These are phyloP conservation scores for Lasiodiplodia hormozganensis DNA, from an alignment of 2,329 filamentous ascomycete genomes.

Conservation along the genomic window DNA sequence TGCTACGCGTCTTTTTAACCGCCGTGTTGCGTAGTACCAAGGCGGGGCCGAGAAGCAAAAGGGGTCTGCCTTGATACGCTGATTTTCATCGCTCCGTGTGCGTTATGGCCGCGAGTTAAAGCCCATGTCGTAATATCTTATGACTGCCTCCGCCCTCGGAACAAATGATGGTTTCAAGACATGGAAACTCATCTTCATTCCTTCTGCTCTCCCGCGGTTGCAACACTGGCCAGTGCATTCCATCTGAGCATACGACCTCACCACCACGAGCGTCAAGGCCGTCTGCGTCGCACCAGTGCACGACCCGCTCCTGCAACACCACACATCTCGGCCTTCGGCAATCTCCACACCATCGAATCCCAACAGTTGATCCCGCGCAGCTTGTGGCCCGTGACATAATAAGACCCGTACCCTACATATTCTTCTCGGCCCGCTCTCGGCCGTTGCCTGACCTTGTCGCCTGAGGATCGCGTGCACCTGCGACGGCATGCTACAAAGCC, in stretches of 20 bases:
- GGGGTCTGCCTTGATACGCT: not conserved
- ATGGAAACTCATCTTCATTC: not conserved
- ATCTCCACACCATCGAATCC: not conserved
- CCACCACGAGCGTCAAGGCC: not conserved
- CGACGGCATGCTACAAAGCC: not conserved
- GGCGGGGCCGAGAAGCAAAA: not conserved
- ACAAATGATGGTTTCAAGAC: not conserved
- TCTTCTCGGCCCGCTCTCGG: not conserved
- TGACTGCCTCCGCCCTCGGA: not conserved
- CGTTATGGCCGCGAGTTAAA: not conserved
- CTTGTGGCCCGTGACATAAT: not conserved
- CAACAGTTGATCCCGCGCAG: not conserved
- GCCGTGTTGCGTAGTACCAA: not conserved
- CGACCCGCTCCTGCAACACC: slow-evolving; percentile 6
- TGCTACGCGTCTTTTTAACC: not conserved
- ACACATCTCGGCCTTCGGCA: not conserved
- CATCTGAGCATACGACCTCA: not conserved
- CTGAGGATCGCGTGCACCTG: not conserved
- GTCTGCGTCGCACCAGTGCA: slow-evolving; percentile 19
- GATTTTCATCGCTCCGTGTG: not conserved
- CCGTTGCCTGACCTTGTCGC: not conserved
- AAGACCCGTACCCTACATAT: not conserved
- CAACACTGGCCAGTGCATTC: slow-evolving; percentile 15
- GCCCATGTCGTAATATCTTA: not conserved
- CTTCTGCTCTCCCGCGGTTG: not conserved